Conservation (phyloP, 2,329 filamentous ascomycete genomes). For the Periglandula ipomoeae region DNA sequence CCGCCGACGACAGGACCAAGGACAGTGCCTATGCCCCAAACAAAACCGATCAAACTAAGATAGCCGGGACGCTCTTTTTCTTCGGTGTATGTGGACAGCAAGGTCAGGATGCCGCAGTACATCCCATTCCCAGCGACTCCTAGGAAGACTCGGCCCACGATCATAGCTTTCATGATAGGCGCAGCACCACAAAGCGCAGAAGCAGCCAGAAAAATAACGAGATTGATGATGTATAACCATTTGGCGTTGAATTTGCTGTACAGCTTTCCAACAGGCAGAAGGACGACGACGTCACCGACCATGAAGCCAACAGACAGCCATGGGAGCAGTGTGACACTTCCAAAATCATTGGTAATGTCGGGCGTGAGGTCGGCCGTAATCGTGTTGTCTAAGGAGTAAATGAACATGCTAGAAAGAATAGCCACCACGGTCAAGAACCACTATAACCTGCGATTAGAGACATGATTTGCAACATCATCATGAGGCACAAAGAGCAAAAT, state of each 20-base stretch:
- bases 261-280: constrained; percentile 21
- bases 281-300: constrained; percentile 16
- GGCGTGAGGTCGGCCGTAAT: constrained; percentile 19
- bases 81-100: constrained; percentile 1
- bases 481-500: too few species aligned
- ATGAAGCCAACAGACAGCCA: constrained; percentile 24
- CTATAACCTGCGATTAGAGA: too few species aligned
- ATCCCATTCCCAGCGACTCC: constrained; percentile 5
- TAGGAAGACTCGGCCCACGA: constrained; percentile 26
- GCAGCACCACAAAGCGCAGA: constrained; percentile 19
- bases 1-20: constrained; percentile 31
- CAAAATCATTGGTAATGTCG: constrained; percentile 20
- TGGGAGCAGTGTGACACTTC: constrained; percentile 25
- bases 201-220: constrained; percentile 17
- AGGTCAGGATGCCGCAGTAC: constrained; percentile 6
- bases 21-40: constrained; percentile 35
- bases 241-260: constrained; percentile 25
- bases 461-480: too few species aligned
- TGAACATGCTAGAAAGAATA: not conserved
- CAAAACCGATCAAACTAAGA: constrained; percentile 18
- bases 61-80: constrained; percentile 3
- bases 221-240: constrained; percentile 17
- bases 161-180: constrained; percentile 25
- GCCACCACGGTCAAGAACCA: too few species aligned
- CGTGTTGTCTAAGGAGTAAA: constrained; percentile 14